Conservation (phyloP, 2,329 filamentous ascomycete species). For the Plenodomus biglobosus region DNA sequence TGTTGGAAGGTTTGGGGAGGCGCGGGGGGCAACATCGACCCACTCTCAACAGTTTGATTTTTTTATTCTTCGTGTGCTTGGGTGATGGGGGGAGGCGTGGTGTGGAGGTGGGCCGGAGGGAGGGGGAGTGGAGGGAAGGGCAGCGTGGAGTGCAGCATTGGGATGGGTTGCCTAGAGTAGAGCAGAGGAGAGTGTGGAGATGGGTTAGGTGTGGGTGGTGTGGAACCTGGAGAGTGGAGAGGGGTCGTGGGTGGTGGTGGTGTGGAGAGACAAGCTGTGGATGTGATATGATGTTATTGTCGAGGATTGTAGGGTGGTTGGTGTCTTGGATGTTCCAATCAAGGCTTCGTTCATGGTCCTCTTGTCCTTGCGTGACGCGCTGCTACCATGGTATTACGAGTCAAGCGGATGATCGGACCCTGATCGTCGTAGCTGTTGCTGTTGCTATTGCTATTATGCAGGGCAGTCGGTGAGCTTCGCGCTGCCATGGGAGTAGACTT, state of each 20-base stretch:
- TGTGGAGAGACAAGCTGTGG: neutral
- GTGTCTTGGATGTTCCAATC: neutral
- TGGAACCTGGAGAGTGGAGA: constrained; percentile 10
- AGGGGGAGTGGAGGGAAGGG: neutral
- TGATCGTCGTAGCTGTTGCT: no score
- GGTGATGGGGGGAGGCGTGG: neutral
- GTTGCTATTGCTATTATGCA: neutral
- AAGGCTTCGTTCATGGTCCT: neutral
- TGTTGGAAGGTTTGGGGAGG: neutral
- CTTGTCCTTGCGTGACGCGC: neutral
- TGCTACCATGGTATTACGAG: neutral
- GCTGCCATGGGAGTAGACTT: constrained; percentile 1
- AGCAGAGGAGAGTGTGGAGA: neutral
- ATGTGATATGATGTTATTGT: neutral
- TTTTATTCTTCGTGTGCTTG: neutral
- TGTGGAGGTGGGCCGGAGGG: neutral
- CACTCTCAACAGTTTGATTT: constrained; percentile 25
- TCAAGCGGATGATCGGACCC: constrained; percentile 5
- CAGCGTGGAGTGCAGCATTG: constrained; percentile 11
- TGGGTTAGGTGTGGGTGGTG: constrained; percentile 1
- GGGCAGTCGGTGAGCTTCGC: constrained; percentile 7
- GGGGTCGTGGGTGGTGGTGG: neutral
- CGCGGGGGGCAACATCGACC: constrained; percentile 2
- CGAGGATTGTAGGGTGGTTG: neutral
- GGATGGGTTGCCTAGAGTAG: neutral